Percentiles rank a stretch among this genome's conserved stretches.
Conservation (phyloP, 192 early-diverging fungal genomes). For the Coemansia sp. region DNA sequence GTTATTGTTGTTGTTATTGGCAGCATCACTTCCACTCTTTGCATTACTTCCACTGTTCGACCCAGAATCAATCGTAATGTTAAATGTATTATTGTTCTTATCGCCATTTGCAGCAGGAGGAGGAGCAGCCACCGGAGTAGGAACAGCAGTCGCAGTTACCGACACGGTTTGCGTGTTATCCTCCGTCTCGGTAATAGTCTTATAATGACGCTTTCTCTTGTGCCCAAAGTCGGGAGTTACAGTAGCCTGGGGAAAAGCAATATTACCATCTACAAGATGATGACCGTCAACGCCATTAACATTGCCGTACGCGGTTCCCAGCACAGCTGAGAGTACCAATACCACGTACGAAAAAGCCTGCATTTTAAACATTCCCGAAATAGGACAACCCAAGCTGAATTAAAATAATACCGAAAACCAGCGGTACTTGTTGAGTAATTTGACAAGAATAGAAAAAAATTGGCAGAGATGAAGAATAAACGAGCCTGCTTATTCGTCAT, state of each 20-base stretch:
- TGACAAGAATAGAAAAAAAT: not conserved
- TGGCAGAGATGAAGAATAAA: not conserved
- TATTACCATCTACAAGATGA: not conserved
- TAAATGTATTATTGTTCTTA: not conserved
- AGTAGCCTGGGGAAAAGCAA: not conserved
- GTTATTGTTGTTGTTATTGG: not conserved
- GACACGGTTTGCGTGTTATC: not conserved
- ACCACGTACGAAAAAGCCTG: not conserved
- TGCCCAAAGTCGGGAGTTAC: not conserved
- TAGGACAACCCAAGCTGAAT: not conserved
- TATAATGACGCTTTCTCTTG: conserved; percentile 2
- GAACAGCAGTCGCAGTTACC: not conserved
- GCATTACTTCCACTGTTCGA: not conserved
- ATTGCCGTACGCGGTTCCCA: not conserved
- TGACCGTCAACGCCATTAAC: not conserved
- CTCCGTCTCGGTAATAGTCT: not conserved
- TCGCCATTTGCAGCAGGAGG: not conserved
- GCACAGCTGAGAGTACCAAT: not conserved
- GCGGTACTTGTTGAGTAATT: not conserved
- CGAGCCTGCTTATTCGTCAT: not conserved
- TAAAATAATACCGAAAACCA: conserved; percentile 1
- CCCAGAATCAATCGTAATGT: conserved; percentile 1
- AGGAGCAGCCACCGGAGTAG: not conserved
- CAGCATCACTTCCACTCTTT: not conserved
- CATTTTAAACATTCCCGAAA: not conserved